A percentile compares a stretch with the other conserved stretches of the same genome.
phyloP scores from a whole-genome alignment of 139 green algal genomes.

The Picochlorum sp. region DNA sequence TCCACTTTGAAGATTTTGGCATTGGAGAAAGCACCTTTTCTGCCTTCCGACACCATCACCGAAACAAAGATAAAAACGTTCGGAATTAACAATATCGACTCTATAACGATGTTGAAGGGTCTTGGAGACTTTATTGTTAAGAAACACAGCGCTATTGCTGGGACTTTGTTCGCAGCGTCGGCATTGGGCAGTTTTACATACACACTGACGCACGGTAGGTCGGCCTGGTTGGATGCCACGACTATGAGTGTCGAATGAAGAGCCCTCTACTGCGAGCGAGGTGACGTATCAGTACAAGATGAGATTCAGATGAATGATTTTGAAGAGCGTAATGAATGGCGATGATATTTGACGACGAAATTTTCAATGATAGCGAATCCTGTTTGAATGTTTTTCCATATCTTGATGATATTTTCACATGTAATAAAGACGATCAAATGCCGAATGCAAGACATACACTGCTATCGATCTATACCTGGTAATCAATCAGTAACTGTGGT shows the following conservation, averaged over 20 bases:
- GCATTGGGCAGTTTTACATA: constrained; percentile 6
- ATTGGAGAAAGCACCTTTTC: background rate
- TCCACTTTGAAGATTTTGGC: too few species aligned
- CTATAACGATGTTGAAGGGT: background rate
- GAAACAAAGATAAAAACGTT: background rate
- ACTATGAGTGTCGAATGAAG: constrained; percentile 3
- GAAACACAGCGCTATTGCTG: constrained; percentile 7
- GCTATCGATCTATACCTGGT: background rate
- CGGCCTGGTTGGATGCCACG: constrained; percentile 4
- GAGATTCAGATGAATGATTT: constrained; percentile 8
- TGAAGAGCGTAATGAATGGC: background rate
- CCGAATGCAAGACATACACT: background rate
- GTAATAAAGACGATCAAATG: background rate
- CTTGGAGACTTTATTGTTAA: background rate
- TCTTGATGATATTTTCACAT: background rate
- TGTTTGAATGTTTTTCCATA: too few species aligned
- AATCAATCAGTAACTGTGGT: constrained; percentile 1
- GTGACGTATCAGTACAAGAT: constrained; percentile 9
- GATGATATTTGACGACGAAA: background rate
- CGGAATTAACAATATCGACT: background rate
- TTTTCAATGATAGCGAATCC: background rate
- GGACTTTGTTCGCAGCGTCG: constrained; percentile 5
- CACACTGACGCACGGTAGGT: constrained; percentile 8
- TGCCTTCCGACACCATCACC: background rate
- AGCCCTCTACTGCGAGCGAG: background rate